Conservation (phyloP, 1,284 basidiomycete genomes). For the Ustilago shanxiensis region DNA sequence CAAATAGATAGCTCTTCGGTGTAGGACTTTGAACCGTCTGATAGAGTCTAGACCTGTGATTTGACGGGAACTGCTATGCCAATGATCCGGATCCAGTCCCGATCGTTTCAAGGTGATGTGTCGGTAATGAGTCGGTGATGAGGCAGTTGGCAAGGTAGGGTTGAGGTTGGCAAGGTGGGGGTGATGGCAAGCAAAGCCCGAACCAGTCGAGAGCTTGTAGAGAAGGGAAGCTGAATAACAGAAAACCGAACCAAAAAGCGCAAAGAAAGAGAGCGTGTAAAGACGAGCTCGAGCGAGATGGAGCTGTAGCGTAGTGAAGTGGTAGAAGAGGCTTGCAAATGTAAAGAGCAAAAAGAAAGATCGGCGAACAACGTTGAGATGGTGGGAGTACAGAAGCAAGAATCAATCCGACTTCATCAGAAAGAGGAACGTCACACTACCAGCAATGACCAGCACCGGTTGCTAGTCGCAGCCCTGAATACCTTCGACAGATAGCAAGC, state of each 20-base stretch:
- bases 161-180: conserved; percentile 4
- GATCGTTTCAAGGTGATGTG: neutral
- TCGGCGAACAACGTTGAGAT: conserved; percentile 44
- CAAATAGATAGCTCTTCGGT: conserved; percentile 25
- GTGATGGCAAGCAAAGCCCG: conserved; percentile 21
- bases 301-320: conserved; percentile 22
- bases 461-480: neutral
- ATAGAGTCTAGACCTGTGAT: neutral
- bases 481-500: too few species aligned
- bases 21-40: conserved; percentile 2
- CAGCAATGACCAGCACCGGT: neutral
- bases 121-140: conserved; percentile 12
- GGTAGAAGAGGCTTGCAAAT: conserved; percentile 40
- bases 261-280: conserved; percentile 24
- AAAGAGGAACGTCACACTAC: neutral
- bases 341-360: conserved; percentile 28
- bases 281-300: conserved; percentile 21
- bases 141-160: conserved; percentile 8
- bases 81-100: conserved; percentile 8
- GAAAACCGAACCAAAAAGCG: conserved; percentile 7
- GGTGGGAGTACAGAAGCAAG: conserved; percentile 37
- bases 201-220: conserved; percentile 34
- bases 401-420: neutral
- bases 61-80: neutral
- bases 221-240: neutral